Percentiles rank a stretch among this genome's conserved stretches.
These are phyloP conservation scores for Chaetomium cochliodes DNA, from an alignment of 495 filamentous ascomycete species.

Conservation along the genomic window DNA sequence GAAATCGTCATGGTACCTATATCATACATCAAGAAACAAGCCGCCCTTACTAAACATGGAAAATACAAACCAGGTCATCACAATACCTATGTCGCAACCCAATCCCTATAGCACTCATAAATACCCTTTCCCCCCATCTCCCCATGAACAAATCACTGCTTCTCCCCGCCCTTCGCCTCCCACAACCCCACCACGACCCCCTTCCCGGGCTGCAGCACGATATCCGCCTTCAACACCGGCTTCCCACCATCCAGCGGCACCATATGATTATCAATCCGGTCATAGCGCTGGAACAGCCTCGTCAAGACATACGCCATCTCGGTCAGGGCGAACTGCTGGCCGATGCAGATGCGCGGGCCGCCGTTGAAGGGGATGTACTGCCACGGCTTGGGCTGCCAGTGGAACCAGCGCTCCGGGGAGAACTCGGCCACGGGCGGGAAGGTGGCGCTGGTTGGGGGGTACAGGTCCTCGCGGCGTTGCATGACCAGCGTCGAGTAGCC, in stretches of 20 bases:
- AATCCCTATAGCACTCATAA: neutral
- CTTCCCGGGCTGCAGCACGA: constrained; percentile 62
- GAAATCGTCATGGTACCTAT: constrained; percentile 1
- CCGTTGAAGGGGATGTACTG: constrained; percentile 81
- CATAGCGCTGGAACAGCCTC: constrained; percentile 68
- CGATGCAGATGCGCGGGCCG: constrained; percentile 84
- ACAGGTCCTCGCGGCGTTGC: constrained; percentile 72
- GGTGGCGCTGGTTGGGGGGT: constrained; percentile 51
- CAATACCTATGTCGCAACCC: too few relatives aligned
- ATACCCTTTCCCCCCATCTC: neutral
- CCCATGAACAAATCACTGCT: neutral
- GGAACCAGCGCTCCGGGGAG: constrained; percentile 72
- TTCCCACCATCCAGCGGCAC: constrained; percentile 45
- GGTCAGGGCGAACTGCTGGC: constrained; percentile 78
- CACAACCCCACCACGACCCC: constrained; percentile 62
- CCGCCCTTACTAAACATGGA: neutral
- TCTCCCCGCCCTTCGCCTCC: constrained; percentile 36
- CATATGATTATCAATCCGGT: constrained; percentile 55
- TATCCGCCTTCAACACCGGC: constrained; percentile 60
- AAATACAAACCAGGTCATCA: too few relatives aligned
- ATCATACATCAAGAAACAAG: neutral
- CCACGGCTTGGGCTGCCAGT: constrained; percentile 65
- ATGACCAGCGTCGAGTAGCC: constrained; percentile 67
- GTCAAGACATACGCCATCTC: constrained; percentile 76
- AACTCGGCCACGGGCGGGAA: constrained; percentile 57